phyloP scores from a whole-genome alignment of 257 asterid species.

The Avicennia marina region DNA sequence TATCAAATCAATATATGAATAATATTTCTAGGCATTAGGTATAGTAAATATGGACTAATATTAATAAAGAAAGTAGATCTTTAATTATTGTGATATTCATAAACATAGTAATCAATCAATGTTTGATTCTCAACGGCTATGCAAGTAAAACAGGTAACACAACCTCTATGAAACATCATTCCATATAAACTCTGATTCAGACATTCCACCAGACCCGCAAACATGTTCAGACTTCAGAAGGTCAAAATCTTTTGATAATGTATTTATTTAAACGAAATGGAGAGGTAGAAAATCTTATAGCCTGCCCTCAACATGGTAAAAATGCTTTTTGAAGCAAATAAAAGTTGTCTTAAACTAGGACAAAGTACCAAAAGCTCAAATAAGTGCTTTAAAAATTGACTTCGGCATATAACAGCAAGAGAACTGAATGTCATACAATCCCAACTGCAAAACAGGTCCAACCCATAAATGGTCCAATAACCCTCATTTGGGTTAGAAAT shows the following conservation, averaged over 20 bases:
- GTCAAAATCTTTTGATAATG: too few species aligned
- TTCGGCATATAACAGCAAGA: slow-evolving; percentile 4
- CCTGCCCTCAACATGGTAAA: background rate
- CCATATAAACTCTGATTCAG: slow-evolving; percentile 4
- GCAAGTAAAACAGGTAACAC: background rate
- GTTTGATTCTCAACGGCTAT: background rate
- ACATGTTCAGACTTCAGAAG: too few species aligned
- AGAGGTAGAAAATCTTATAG: background rate
- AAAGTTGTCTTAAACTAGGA: slow-evolving; percentile 4
- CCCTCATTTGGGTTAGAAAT: too few species aligned
- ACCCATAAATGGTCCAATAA: slow-evolving; percentile 5
- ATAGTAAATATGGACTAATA: too few species aligned
- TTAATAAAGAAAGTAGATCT: too few species aligned
- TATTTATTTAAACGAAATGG: too few species aligned
- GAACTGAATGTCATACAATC: background rate
- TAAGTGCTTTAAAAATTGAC: background rate
- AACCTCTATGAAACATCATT: background rate
- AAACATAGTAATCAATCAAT: too few species aligned
- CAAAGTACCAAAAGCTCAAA: slow-evolving; percentile 4
- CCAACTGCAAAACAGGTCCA: background rate
- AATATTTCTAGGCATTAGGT: too few species aligned
- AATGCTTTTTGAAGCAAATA: slow-evolving; percentile 5
- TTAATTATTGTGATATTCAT: too few species aligned
- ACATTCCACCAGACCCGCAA: too few species aligned
- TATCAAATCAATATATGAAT: too few species aligned